Evolutionary conservation across 164 flowering plant species (phyloP), one percentile per base, ranked within the genome.

Genomic region (Tetracentron sinense): DNA sequence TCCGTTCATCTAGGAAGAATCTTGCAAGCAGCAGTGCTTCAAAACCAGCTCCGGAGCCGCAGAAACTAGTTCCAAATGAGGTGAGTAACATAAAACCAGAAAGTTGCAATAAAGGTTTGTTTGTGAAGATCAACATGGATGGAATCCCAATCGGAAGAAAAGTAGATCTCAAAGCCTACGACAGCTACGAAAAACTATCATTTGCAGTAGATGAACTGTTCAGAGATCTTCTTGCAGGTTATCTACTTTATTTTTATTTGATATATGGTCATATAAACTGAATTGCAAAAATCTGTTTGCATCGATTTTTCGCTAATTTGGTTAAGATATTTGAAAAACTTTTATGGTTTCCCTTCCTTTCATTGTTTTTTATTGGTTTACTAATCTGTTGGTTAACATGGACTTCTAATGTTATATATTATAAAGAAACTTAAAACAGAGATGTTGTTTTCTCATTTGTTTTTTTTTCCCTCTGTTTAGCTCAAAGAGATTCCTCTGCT

Each of bases 121-220:
- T 92, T 75, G 95, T 90, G 61, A 94, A 94, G 81, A 89, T 94
- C 62, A 94, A 94, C 60, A 92, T 95, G 99, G 97, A 95, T 74
- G 97, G 99, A 44, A 81, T 94, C 6, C 99, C 96, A 15, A 94
- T 94, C 52, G 99, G 99, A 28, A 82, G 99, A 56, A 94, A 94
- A 77, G 85, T 94, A 7, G 96, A 94, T 69, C 85, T 94, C 58
- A 80, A 70, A 6, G 92, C 94, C 5, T 82, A 84, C 74, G 83
- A 81, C 64, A 82, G 87, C 81, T 94, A 94, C 70, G 88, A 85
- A 35, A 82, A 84, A 25, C 97, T 95, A 30, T 82, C 92, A 11
- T 58, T 69, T 71, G 91, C 90, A 11, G 96, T 92, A 56, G 97
- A 92, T 79, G 75, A 84, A 48, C 94, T 95, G 66, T 95, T 95